Percentiles rank a stretch among this genome's conserved stretches.
Evolutionary conservation across 2,329 filamentous ascomycete species (phyloP).

Genomic region (Paraconiothyrium sp.): DNA sequence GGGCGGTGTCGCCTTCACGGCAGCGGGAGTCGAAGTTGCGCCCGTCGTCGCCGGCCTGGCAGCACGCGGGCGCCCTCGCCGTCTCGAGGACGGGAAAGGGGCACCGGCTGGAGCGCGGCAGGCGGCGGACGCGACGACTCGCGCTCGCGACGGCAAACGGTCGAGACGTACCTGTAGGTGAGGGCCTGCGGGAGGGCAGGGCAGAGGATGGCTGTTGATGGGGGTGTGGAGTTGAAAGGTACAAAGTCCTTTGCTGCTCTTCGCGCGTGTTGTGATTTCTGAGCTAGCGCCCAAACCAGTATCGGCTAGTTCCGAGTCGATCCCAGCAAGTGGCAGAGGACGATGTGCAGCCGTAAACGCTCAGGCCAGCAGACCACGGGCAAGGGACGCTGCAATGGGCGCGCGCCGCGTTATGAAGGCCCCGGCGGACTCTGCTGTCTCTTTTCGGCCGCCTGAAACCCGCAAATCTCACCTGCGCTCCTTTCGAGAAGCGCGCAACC

Average conservation of each 20-base stretch:
- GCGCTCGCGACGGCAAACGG: constrained; percentile 23
- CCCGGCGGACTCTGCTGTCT: constrained; percentile 25
- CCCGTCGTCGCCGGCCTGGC: constrained; percentile 33
- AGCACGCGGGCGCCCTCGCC: constrained; percentile 42
- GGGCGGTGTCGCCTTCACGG: background rate
- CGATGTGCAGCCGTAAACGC: constrained; percentile 21
- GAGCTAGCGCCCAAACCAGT: constrained; percentile 35
- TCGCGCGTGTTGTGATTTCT: constrained; percentile 46
- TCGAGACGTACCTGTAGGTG: constrained; percentile 43
- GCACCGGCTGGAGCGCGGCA: constrained; percentile 36
- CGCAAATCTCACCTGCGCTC: constrained; percentile 35
- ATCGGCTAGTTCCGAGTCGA: constrained; percentile 36
- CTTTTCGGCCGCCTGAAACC: constrained; percentile 37
- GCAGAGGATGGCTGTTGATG: constrained; percentile 37
- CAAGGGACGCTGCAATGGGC: constrained; percentile 14
- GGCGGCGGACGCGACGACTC: constrained; percentile 31
- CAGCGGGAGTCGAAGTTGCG: constrained; percentile 24
- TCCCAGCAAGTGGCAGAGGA: constrained; percentile 18
- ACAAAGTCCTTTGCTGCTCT: constrained; percentile 49
- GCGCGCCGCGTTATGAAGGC: constrained; percentile 20
- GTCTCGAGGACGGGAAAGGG: constrained; percentile 47
- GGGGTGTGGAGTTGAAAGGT: constrained; percentile 45
- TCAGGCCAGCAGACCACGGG: constrained; percentile 27
- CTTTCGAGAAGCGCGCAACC: constrained; percentile 15
- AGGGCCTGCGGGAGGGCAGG: constrained; percentile 33